Percentiles rank a stretch among this genome's conserved stretches.
These are phyloP conservation scores for Agaricus blazei DNA, from an alignment of 768 basidiomycete species.

Conservation along the genomic window DNA sequence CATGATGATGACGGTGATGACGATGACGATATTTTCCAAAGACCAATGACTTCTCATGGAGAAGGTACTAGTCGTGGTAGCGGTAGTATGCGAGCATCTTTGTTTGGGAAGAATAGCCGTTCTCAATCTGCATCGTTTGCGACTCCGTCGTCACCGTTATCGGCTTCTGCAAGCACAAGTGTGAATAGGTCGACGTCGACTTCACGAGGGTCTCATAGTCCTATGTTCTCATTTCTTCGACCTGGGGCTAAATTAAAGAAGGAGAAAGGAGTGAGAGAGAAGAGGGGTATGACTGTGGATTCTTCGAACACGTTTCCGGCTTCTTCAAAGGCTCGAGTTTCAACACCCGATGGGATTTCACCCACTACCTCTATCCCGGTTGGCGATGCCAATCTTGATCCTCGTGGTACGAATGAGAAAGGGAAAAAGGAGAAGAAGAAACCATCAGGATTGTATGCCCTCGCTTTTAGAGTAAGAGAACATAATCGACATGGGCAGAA, in stretches of 20 bases:
- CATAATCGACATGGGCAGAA: background rate
- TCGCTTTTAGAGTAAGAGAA: background rate
- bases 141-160: background rate
- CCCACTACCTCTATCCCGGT: background rate
- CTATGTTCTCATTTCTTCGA: background rate
- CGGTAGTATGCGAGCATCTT: background rate
- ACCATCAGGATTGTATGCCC: background rate
- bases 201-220: background rate
- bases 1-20: too few species aligned
- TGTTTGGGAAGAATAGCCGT: background rate
- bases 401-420: background rate
- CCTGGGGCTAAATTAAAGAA: background rate
- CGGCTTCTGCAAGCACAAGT: background rate
- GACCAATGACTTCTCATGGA: too few species aligned
- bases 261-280: background rate
- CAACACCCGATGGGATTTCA: background rate
- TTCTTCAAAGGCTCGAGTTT: background rate
- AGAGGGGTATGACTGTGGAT: background rate
- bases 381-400: background rate
- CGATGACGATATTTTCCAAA: too few species aligned
- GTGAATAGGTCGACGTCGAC: background rate
- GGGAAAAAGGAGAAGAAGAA: background rate
- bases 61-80: too few species aligned
- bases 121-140: background rate
- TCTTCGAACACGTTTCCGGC: background rate